Evolutionary conservation across 2,329 filamentous ascomycete genomes (phyloP).

Genomic region (Teratosphaeria pseudoeucalypti): DNA sequence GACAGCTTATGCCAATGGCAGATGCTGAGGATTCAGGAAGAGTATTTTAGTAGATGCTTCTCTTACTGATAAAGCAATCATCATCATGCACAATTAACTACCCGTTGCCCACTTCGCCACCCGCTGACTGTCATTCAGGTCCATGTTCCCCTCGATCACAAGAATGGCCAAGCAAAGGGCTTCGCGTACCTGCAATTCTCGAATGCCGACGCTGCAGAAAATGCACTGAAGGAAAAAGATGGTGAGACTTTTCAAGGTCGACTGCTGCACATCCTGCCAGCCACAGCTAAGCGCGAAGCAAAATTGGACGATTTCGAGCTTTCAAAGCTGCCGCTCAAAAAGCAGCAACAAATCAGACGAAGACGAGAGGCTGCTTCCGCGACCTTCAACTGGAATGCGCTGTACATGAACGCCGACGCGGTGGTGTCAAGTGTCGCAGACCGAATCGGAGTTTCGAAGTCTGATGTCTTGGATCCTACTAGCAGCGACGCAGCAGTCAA

Average conservation of each 20-base stretch:
- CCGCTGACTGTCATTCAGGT: conserved; percentile 46
- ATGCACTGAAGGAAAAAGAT: conserved; percentile 71
- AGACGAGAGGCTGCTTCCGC: conserved; percentile 68
- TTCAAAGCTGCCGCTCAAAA: conserved; percentile 85
- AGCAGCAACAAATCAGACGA: conserved; percentile 81
- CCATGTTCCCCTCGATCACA: conserved; percentile 67
- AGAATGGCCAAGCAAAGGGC: conserved; percentile 67
- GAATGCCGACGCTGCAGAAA: conserved; percentile 60
- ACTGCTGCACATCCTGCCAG: conserved; percentile 80
- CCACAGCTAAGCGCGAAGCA: conserved; percentile 67
- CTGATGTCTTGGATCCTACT: conserved; percentile 87
- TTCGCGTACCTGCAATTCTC: conserved; percentile 79
- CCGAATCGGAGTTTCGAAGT: conserved; percentile 80
- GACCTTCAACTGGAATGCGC: conserved; percentile 95
- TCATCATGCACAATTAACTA: not conserved
- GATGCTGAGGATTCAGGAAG: conserved; percentile 76
- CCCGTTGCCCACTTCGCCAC: conserved; percentile 4
- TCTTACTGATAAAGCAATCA: conserved; percentile 47
- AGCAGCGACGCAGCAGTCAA: conserved; percentile 90
- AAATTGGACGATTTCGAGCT: conserved; percentile 80
- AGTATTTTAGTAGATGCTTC: conserved; percentile 99
- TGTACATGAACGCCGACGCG: conserved; percentile 94
- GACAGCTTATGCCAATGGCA: conserved; percentile 93
- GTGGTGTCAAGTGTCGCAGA: conserved; percentile 83
- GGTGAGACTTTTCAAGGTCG: conserved; percentile 85